Evolutionary conservation across 768 basidiomycete genomes (phyloP).

Genomic region (Suillus lakei): DNA sequence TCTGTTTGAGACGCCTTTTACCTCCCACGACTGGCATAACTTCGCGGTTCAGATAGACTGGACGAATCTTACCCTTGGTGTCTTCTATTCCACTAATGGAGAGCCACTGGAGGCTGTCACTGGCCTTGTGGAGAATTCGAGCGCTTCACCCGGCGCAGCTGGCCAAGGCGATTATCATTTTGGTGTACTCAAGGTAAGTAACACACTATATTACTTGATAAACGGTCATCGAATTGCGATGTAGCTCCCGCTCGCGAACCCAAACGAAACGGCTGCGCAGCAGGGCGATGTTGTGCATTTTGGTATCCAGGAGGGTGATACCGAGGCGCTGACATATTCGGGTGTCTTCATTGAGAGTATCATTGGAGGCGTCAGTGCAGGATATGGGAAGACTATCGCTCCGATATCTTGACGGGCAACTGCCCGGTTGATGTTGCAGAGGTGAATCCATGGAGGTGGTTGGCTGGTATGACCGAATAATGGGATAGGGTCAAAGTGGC

Average conservation of each 20-base stretch:
- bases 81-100: conserved; percentile 54
- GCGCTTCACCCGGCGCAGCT: conserved; percentile 41
- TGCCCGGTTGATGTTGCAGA: neutral
- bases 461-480: neutral
- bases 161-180: conserved; percentile 68
- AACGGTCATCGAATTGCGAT: neutral
- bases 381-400: conserved; percentile 25
- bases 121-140: conserved; percentile 44
- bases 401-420: conserved; percentile 12
- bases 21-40: conserved; percentile 56
- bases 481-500: too few relatives aligned
- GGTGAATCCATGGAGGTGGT: neutral
- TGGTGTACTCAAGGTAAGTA: conserved; percentile 58
- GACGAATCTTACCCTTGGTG: conserved; percentile 51
- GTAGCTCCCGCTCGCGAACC: conserved; percentile 59
- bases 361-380: conserved; percentile 41
- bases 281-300: conserved; percentile 61
- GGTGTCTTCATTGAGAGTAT: conserved; percentile 59
- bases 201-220: neutral
- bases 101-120: conserved; percentile 48
- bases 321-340: conserved; percentile 60
- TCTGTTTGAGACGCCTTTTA: conserved; percentile 54
- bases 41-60: conserved; percentile 64
- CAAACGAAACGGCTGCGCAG: conserved; percentile 46
- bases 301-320: conserved; percentile 62